Evolutionary conservation across 73 alveolate genomes (phyloP), one percentile per base, ranked within the genome.

Genomic region (Effrenium voratum): DNA sequence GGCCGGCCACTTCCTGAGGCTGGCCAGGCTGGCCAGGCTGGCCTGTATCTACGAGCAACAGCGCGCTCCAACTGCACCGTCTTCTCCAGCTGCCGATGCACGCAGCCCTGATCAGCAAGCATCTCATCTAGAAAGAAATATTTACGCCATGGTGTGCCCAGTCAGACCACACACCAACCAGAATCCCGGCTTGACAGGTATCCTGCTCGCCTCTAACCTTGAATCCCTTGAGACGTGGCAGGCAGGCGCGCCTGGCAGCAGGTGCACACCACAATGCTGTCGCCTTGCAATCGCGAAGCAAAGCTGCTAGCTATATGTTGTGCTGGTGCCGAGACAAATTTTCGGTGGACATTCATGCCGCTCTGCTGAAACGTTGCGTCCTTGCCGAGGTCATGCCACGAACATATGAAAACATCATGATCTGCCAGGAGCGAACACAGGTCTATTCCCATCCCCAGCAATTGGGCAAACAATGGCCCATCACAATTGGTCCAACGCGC

Each of bases 61-160:
- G 41, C 55, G 26, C 97, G 97, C 76, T 90, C 97, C 3, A 66
- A 70, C 34, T 90, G 86, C 34, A 90, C 97, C 26, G 97, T 90
- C 59, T 50, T 75, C 55, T 90, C 97, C 97, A 90, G 76, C 86
- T 90, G 87, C 45, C 97, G 97, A 47, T 90, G 97, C 19, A 90
- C 76, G 43, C 97, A 90, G 86, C 97, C 97, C 97, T 90, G 72
- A n/a, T n/a, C n/a, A n/a, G n/a, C n/a, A n/a, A n/a, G n/a, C n/a
- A n/a, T n/a, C n/a, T n/a, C n/a, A n/a, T n/a, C 40, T 22, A 28
- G 0, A 43, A 8, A 0, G 24, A 22, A 76, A 5, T 41, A 76
- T 32, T 8, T 24, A 38, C 15, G 76, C 8, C 72, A 24, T 32
- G 28, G 2, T 57, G 30, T 22, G 76, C 34, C 19, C 6, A 60